A percentile compares a stretch with the other conserved stretches of the same genome.
Conservation (phyloP, 768 basidiomycete genomes). For the Termitomyces sp. region DNA sequence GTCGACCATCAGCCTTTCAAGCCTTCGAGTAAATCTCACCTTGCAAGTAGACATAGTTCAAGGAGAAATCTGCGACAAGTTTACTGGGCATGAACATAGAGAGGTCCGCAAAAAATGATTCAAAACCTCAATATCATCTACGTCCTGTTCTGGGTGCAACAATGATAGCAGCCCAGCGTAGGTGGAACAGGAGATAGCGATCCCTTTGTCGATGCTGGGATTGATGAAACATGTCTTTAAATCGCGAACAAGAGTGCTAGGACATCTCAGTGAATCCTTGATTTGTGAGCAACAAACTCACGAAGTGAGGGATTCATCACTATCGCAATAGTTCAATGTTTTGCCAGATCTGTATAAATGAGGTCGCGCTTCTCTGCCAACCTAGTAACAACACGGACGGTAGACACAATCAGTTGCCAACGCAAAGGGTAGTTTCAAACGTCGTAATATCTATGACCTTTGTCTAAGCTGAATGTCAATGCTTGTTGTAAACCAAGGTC, state of each 20-base stretch:
- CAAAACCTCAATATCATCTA: not conserved
- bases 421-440: not conserved
- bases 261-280: not conserved
- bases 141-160: not conserved
- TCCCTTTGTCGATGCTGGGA: not conserved
- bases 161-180: not conserved
- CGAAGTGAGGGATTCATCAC: not conserved
- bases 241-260: not conserved
- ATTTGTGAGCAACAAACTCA: too few species aligned
- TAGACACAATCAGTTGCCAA: too few species aligned
- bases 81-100: not conserved
- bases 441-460: not conserved
- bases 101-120: not conserved
- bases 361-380: not conserved
- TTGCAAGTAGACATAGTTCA: not conserved
- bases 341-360: not conserved
- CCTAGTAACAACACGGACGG: too few species aligned
- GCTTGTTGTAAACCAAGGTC: too few species aligned
- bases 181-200: not conserved
- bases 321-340: not conserved
- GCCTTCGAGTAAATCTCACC: not conserved
- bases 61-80: not conserved
- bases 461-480: too few species aligned
- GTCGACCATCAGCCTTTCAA: too few species aligned
- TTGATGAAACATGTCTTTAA: not conserved